Conservation (phyloP, 495 filamentous ascomycete genomes). For the Cercophora samala region DNA sequence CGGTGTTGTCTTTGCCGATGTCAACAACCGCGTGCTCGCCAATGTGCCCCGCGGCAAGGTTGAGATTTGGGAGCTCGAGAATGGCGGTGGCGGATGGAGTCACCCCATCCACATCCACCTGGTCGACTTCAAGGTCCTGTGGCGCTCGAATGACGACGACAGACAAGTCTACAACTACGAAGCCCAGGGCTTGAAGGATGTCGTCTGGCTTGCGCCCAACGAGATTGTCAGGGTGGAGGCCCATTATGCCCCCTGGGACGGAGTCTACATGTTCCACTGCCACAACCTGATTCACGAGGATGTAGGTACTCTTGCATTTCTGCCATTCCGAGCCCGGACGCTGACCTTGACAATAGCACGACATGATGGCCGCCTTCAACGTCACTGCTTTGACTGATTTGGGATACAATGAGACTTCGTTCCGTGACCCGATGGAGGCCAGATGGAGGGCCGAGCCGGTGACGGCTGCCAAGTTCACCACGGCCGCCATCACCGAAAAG, state of each 20-base stretch:
- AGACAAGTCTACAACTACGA: constrained; percentile 47
- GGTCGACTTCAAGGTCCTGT: constrained; percentile 54
- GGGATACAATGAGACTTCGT: constrained; percentile 47
- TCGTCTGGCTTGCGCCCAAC: constrained; percentile 45
- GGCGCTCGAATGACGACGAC: constrained; percentile 36
- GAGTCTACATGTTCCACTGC: constrained; percentile 57
- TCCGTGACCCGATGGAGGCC: constrained; percentile 35
- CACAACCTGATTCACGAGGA: constrained; percentile 60
- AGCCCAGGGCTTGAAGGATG: constrained; percentile 49
- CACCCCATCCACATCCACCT: constrained; percentile 60
- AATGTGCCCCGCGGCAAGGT: constrained; percentile 45
- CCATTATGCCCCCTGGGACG: constrained; percentile 52
- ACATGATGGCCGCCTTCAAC: constrained; percentile 62
- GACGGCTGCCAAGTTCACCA: constrained; percentile 26
- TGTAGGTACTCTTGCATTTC: constrained; percentile 20
- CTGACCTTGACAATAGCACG: constrained; percentile 32
- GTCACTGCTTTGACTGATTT: constrained; percentile 46
- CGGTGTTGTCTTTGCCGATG: constrained; percentile 48
- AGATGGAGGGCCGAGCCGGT: constrained; percentile 32
- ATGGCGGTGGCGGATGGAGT: constrained; percentile 45
- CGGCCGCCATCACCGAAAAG: constrained; percentile 28
- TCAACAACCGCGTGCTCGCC: constrained; percentile 51
- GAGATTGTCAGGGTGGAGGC: constrained; percentile 51
- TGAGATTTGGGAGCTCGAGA: constrained; percentile 52
- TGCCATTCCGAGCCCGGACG: background rate